Evolutionary conservation across 169 alveolate species (phyloP).

Genomic region (Cryptosporidium canis): DNA sequence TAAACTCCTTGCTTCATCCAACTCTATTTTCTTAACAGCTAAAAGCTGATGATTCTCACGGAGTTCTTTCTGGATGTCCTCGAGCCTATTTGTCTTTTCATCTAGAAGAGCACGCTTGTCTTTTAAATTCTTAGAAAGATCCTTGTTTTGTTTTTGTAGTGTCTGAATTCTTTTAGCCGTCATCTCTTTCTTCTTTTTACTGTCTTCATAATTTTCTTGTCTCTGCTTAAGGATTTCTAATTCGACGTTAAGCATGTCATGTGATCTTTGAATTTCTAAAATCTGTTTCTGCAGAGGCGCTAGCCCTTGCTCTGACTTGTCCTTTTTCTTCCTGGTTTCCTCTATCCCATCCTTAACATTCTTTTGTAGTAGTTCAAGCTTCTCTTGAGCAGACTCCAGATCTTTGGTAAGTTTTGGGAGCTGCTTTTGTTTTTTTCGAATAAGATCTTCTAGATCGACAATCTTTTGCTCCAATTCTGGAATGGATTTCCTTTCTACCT

Average conservation of each 20-base stretch:
- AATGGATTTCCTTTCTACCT: slow-evolving; percentile 7
- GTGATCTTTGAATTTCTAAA: slow-evolving; percentile 5
- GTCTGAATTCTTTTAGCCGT: slow-evolving; percentile 76
- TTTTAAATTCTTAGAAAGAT: slow-evolving; percentile 75
- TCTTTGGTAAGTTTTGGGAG: slow-evolving; percentile 39
- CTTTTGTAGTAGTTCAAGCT: slow-evolving; percentile 31
- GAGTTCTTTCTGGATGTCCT: slow-evolving; percentile 67
- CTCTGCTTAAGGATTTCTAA: slow-evolving; percentile 74
- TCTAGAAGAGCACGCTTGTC: slow-evolving; percentile 80
- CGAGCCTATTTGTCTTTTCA: slow-evolving; percentile 77
- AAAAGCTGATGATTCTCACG: not conserved
- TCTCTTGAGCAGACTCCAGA: slow-evolving; percentile 52
- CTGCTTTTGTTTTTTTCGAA: slow-evolving; percentile 11
- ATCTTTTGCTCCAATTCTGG: slow-evolving; percentile 54
- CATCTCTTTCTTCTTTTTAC: slow-evolving; percentile 71
- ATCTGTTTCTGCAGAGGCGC: slow-evolving; percentile 30
- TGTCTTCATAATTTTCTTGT: slow-evolving; percentile 76
- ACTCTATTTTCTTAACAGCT: slow-evolving; percentile 10
- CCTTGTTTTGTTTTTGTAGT: slow-evolving; percentile 78
- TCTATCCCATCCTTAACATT: slow-evolving; percentile 38
- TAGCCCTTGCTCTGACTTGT: slow-evolving; percentile 54
- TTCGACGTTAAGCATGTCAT: slow-evolving; percentile 50
- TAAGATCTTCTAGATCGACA: not conserved
- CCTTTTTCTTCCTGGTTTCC: slow-evolving; percentile 51
- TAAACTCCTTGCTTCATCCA: slow-evolving; percentile 65